Conservation (phyloP, 2,329 filamentous ascomycete genomes). For the Paecilomyces formosus region DNA sequence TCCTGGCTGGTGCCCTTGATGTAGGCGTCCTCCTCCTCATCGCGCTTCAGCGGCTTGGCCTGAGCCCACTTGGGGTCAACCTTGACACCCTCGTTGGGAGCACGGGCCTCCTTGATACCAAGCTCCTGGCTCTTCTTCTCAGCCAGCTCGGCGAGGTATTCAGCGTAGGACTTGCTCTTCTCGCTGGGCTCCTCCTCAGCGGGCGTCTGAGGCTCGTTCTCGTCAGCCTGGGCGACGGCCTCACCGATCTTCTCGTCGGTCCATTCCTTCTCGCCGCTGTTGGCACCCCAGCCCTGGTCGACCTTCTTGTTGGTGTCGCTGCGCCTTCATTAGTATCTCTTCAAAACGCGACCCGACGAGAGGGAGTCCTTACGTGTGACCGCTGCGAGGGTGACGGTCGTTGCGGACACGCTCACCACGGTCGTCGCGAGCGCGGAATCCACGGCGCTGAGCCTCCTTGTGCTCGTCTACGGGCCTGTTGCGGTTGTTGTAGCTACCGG, state of each 20-base stretch:
- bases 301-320: conserved; percentile 44
- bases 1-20: conserved; percentile 59
- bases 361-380: conserved; percentile 46
- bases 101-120: conserved; percentile 64
- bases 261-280: conserved; percentile 73
- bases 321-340: conserved; percentile 16
- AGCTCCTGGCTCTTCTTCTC: conserved; percentile 66
- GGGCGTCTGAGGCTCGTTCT: conserved; percentile 59
- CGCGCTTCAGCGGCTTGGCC: conserved; percentile 59
- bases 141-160: conserved; percentile 72
- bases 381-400: conserved; percentile 57
- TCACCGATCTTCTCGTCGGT: conserved; percentile 89
- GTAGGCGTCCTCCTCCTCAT: conserved; percentile 60
- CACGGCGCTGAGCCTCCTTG: conserved; percentile 36
- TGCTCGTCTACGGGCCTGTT: conserved; percentile 68
- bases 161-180: conserved; percentile 81
- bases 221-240: conserved; percentile 76
- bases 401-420: conserved; percentile 49
- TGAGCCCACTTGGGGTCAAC: conserved; percentile 85
- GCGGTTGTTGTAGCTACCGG: conserved; percentile 76
- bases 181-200: conserved; percentile 61
- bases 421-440: conserved; percentile 51
- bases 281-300: conserved; percentile 81
- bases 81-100: conserved; percentile 87
- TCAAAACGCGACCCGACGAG: not conserved